Evolutionary conservation across 2,329 filamentous ascomycete species (phyloP).

Genomic region (Neonectria neomacrospora): DNA sequence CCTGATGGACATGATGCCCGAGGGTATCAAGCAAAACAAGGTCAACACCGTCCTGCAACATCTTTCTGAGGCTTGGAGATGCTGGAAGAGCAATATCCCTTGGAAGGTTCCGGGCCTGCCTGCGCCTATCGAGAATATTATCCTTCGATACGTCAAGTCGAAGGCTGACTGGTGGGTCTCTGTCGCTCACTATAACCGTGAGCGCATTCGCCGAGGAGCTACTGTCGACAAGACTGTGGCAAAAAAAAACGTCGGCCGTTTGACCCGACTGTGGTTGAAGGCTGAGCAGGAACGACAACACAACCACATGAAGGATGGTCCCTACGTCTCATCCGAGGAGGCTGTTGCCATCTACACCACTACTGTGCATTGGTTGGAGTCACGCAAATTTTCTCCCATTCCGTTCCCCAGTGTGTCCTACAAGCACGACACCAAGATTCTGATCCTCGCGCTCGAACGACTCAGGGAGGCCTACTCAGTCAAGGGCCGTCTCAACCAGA

Average conservation of each 20-base stretch:
- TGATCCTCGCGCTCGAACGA: conserved; percentile 93
- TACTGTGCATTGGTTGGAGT: conserved; percentile 98
- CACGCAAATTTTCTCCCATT: conserved; percentile 97
- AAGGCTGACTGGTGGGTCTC: conserved; percentile 99
- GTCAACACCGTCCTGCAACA: conserved; percentile 98
- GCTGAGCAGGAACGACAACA: conserved; percentile 98
- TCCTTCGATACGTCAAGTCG: conserved; percentile 97
- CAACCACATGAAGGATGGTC: conserved; percentile 99
- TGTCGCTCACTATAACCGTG: conserved; percentile 97
- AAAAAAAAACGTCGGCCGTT: conserved; percentile 96
- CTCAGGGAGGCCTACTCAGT: conserved; percentile 96
- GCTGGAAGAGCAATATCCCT: conserved; percentile 99
- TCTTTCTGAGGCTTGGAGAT: conserved; percentile 97
- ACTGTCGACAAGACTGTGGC: conserved; percentile 99
- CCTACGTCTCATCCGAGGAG: conserved; percentile 97
- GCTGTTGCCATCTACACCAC: conserved; percentile 99
- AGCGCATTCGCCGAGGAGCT: conserved; percentile 93
- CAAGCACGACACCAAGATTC: conserved; percentile 99
- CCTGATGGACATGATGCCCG: conserved; percentile 99
- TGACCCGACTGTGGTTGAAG: conserved; percentile 97
- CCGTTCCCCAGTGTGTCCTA: conserved; percentile 99
- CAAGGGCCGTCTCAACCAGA: conserved; percentile 96
- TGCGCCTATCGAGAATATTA: conserved; percentile 98
- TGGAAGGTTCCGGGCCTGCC: conserved; percentile 99
- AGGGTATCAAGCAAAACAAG: conserved; percentile 99